Percentiles rank a stretch among this genome's conserved stretches.
Conservation (phyloP, 352 stramenopile genomes). For the Phytophthora pisi region DNA sequence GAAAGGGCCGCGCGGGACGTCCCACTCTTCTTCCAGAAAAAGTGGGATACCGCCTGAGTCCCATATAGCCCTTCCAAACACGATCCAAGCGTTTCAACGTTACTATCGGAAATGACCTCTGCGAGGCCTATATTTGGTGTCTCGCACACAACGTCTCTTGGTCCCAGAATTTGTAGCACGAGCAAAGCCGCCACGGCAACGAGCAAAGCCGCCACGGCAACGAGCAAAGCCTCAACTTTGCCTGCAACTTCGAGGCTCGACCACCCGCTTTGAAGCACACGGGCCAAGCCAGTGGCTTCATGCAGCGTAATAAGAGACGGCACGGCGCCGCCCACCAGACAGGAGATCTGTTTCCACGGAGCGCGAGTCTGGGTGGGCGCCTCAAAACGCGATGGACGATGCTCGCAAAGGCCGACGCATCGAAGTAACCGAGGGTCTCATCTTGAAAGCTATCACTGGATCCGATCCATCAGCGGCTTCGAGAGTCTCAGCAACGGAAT, state of each 20-base stretch:
- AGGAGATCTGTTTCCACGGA: not conserved
- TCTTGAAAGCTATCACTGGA: too few relatives aligned
- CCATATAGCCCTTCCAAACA: constrained; percentile 9
- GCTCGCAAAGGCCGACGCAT: too few relatives aligned
- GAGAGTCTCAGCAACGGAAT: too few relatives aligned
- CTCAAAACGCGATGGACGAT: not conserved
- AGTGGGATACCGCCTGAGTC: constrained; percentile 4
- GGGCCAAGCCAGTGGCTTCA: not conserved
- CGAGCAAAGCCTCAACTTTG: not conserved
- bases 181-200: not conserved
- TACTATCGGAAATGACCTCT: not conserved
- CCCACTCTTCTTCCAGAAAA: constrained; percentile 30
- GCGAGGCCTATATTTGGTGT: not conserved
- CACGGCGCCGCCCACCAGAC: not conserved
- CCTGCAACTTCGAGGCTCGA: not conserved
- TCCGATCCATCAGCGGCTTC: too few relatives aligned
- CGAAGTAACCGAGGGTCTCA: too few relatives aligned
- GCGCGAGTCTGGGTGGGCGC: not conserved
- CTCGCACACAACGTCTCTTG: not conserved
- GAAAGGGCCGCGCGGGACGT: not conserved
- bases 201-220: not conserved
- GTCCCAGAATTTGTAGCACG: constrained; percentile 1
- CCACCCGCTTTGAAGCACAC: not conserved
- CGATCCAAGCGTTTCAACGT: constrained; percentile 3
- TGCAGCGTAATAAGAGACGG: not conserved